phyloP scores from a whole-genome alignment of 208 protist species.

The Jaenimonas drosophilae region DNA sequence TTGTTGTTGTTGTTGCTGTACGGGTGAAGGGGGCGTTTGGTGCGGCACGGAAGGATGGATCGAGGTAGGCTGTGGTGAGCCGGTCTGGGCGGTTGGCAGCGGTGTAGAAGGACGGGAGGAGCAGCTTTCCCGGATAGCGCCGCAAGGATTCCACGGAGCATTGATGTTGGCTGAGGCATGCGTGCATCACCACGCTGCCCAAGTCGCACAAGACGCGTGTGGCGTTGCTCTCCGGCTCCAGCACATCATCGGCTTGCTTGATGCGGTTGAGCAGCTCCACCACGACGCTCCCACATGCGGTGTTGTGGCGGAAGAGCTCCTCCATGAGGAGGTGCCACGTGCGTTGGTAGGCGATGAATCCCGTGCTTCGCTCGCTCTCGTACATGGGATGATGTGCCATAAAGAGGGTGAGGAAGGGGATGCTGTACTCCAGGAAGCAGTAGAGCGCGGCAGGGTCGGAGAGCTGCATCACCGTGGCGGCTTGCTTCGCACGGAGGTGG shows the following conservation, averaged over 20 bases:
- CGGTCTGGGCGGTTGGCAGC: conserved; percentile 8
- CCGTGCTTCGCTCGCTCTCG: conserved; percentile 19
- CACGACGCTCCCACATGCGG: conserved; percentile 58
- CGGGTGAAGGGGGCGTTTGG: conserved; percentile 49
- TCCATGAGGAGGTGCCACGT: conserved; percentile 76
- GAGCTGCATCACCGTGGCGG: conserved; percentile 21
- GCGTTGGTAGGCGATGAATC: conserved; percentile 64
- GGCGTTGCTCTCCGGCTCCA: conserved; percentile 32
- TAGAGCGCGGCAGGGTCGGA: conserved; percentile 34
- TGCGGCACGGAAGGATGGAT: conserved; percentile 22
- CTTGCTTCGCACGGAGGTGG: conserved; percentile 30
- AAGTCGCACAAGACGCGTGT: conserved; percentile 67
- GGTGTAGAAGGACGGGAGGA: conserved; percentile 62
- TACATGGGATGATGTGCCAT: conserved; percentile 74
- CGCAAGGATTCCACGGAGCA: conserved; percentile 38
- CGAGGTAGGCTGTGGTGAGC: conserved; percentile 37
- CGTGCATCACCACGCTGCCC: conserved; percentile 45
- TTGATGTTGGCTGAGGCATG: conserved; percentile 45
- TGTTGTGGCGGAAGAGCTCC: conserved; percentile 59
- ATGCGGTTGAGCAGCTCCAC: conserved; percentile 59
- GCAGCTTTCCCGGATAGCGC: conserved; percentile 51
- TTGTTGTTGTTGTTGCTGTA: no score
- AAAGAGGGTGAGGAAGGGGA: conserved; percentile 74
- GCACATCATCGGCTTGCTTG: conserved; percentile 59
- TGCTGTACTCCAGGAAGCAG: conserved; percentile 71